Evolutionary conservation across 225 moss, liverwort and hornwort species (phyloP).

Genomic region (Polytrichum formosum): DNA sequence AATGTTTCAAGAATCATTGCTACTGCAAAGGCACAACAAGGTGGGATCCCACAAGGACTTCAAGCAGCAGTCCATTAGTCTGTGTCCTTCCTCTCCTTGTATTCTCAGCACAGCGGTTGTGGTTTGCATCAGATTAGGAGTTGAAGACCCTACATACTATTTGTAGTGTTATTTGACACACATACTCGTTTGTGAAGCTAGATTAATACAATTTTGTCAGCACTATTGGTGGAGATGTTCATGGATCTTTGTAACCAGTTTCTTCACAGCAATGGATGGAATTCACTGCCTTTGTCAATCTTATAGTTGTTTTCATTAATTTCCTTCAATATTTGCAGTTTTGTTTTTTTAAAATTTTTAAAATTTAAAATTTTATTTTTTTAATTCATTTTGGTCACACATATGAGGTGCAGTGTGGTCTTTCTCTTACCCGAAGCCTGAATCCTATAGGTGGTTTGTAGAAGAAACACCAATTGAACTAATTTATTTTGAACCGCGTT

Average conservation of each 20-base stretch:
- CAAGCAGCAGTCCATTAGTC: conserved; percentile 30
- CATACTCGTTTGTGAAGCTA: conserved; percentile 29
- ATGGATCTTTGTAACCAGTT: conserved; percentile 7
- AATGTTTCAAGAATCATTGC: conserved; percentile 70
- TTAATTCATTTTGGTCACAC: too few relatives aligned
- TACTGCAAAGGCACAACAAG: conserved; percentile 54
- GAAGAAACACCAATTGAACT: too few relatives aligned
- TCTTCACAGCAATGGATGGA: background rate
- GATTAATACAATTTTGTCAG: conserved; percentile 51
- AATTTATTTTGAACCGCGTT: too few relatives aligned
- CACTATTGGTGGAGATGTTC: conserved; percentile 29
- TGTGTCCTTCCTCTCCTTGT: conserved; percentile 11
- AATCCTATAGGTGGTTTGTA: too few relatives aligned
- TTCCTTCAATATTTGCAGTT: too few relatives aligned
- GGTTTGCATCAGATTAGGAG: conserved; percentile 16
- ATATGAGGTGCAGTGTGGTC: too few relatives aligned
- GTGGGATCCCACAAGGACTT: conserved; percentile 60
- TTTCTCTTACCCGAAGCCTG: too few relatives aligned
- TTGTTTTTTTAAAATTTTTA: too few relatives aligned
- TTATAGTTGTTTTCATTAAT: too few relatives aligned
- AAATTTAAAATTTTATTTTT: too few relatives aligned
- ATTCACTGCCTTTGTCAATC: too few relatives aligned
- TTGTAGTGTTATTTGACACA: conserved; percentile 3
- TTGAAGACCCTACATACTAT: background rate
- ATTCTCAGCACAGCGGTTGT: conserved; percentile 2